A percentile compares a stretch with the other conserved stretches of the same genome.
Conservation (phyloP, 352 stramenopile species). For the Phytophthora cryptogea region DNA sequence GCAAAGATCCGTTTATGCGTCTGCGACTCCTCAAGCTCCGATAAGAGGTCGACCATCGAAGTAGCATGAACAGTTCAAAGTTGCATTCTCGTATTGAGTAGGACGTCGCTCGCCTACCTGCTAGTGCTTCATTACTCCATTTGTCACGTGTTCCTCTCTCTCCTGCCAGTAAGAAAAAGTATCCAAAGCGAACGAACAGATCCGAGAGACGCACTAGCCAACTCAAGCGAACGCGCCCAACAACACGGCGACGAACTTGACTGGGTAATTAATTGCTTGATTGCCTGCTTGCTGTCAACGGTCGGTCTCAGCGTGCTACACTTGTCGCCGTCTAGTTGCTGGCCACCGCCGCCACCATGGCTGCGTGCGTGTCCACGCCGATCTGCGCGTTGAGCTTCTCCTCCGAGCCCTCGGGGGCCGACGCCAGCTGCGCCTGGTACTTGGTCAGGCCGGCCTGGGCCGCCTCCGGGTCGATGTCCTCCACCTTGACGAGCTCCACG, state of each 20-base stretch:
- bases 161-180: too few relatives aligned
- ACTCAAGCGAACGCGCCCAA: conserved; percentile 48
- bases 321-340: conserved; percentile 43
- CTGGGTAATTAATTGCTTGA: conserved; percentile 41
- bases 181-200: too few relatives aligned
- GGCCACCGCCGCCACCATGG: conserved; percentile 91
- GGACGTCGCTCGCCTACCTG: too few relatives aligned
- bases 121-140: too few relatives aligned
- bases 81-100: too few relatives aligned
- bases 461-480: conserved; percentile 94
- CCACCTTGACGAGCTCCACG: conserved; percentile 96
- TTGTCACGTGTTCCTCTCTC: too few relatives aligned
- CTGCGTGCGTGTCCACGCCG: conserved; percentile 94
- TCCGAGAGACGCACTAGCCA: conserved; percentile 11
- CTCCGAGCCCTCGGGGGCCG: conserved; percentile 82
- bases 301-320: background rate
- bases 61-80: background rate
- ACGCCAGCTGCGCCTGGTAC: conserved; percentile 82
- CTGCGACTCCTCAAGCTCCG: conserved; percentile 26
- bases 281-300: conserved; percentile 1
- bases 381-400: conserved; percentile 96
- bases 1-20: conserved; percentile 22
- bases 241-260: conserved; percentile 26
- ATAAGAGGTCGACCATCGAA: background rate
- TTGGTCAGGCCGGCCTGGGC: conserved; percentile 73